Evolutionary conservation across 257 asterid species (phyloP), one percentile per base, ranked within the genome.

Genomic region (Solanum clarkiae): DNA sequence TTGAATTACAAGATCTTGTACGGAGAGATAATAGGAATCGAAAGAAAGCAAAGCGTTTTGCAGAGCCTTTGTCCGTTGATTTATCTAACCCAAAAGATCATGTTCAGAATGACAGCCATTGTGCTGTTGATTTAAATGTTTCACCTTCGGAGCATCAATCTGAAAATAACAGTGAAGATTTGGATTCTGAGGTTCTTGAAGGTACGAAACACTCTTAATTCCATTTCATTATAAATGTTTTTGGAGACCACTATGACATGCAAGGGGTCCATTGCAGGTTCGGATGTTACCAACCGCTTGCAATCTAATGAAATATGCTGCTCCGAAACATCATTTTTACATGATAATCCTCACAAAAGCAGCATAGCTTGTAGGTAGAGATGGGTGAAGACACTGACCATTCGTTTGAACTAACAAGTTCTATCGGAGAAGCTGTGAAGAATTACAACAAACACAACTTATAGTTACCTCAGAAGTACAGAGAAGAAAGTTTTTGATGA

Each of bases 311-410:
- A 86, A 56, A 86, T 82, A 40, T 84, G 87, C 89, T 88, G 83
- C 86, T 77, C 88, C 11, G 87, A 88, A 83, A 87, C 91, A 13
- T 83, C 93, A n/a, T 87, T 90, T 85, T 65, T 92, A 84, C 92
- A 75, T 5, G 91, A 89, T 47, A 93, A 83, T 87, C 91, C 92
- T 75, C 88, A 83, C 40, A 88, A 90, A 84, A 90, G 89, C 36
- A 90, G 89, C 36, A 88, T 94, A 86, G 49, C 87, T 69, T 94
- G 96, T 91, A 85, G 88, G 85, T 92, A 92, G 91, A 92, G 90
- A 80, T 75, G 56, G 86, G 60, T 1, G 72, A 57, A 18, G 53
- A 62, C 26, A 26, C 44, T 77, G 40, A 77, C 29, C 57, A 22
- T 44, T 80, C 40, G 44, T 80, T 56, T 77, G 51, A 54, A 49